A percentile compares a stretch with the other conserved stretches of the same genome.
phyloP scores from a whole-genome alignment of 169 alveolate species.

The Eimeria tenella region DNA sequence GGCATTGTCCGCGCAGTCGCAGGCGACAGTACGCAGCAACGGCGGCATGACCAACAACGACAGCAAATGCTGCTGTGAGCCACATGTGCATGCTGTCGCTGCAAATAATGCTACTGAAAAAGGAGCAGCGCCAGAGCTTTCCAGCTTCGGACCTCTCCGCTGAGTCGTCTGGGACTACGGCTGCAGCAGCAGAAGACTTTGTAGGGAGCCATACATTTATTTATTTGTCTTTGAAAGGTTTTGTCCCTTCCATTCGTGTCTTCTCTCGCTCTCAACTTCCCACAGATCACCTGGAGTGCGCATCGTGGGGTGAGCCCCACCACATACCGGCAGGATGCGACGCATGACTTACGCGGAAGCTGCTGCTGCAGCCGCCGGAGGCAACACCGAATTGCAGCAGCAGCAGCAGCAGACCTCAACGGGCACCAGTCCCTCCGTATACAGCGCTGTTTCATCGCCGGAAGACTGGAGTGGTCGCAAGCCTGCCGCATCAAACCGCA shows the following conservation, averaged over 20 bases:
- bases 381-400: not conserved
- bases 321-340: not conserved
- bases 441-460: not conserved
- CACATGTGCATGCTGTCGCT: conserved; percentile 25
- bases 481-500: not conserved
- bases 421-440: conserved; percentile 34
- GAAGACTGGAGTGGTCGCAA: not conserved
- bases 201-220: not conserved
- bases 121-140: not conserved
- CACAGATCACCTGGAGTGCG: too few species aligned
- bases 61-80: not conserved
- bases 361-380: conserved; percentile 34
- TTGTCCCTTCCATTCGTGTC: too few species aligned
- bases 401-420: conserved; percentile 51
- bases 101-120: not conserved
- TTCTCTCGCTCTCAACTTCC: too few species aligned
- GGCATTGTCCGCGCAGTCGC: not conserved
- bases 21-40: conserved; percentile 3
- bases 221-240: not conserved
- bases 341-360: conserved; percentile 64
- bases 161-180: not conserved
- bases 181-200: not conserved
- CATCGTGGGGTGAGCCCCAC: not conserved
- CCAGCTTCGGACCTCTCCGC: not conserved
- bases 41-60: not conserved